Percentiles rank a stretch among this genome's conserved stretches.
Conservation (phyloP, 768 basidiomycete genomes). For the Leccinellum luteum region DNA sequence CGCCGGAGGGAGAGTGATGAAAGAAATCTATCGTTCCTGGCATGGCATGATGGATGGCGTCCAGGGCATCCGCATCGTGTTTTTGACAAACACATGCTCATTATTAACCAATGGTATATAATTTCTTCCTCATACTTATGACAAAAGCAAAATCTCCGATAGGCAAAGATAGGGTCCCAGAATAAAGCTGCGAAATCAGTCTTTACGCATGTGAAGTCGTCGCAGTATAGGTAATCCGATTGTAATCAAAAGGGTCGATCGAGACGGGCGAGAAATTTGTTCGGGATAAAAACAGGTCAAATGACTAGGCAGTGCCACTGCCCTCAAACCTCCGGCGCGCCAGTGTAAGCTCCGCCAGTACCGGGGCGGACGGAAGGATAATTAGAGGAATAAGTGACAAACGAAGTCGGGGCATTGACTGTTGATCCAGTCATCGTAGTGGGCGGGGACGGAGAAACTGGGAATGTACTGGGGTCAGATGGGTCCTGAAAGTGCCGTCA, state of each 20-base stretch:
- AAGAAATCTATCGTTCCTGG: background rate
- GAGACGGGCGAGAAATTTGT: background rate
- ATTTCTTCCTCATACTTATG: background rate
- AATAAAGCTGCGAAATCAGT: background rate
- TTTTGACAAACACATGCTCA: background rate
- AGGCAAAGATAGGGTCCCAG: background rate
- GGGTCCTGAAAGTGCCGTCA: conserved; percentile 28
- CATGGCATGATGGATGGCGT: background rate
- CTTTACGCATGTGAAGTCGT: background rate
- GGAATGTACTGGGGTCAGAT: conserved; percentile 38
- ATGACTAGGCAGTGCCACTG: background rate
- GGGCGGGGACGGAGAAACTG: conserved; percentile 23
- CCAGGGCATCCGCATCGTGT: background rate
- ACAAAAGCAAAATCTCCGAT: background rate
- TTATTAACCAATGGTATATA: background rate
- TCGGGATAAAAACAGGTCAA: background rate
- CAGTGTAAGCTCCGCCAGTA: conserved; percentile 21
- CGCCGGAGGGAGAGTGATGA: background rate
- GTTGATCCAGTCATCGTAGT: conserved; percentile 9
- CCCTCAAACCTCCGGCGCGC: conserved; percentile 25
- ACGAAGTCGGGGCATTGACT: conserved; percentile 3
- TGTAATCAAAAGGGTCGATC: background rate
- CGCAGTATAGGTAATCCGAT: background rate
- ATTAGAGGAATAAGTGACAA: conserved; percentile 12
- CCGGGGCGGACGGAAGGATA: conserved; percentile 4